phyloP scores from a whole-genome alignment of 257 asterid genomes.

The Phtheirospermum japonicum region DNA sequence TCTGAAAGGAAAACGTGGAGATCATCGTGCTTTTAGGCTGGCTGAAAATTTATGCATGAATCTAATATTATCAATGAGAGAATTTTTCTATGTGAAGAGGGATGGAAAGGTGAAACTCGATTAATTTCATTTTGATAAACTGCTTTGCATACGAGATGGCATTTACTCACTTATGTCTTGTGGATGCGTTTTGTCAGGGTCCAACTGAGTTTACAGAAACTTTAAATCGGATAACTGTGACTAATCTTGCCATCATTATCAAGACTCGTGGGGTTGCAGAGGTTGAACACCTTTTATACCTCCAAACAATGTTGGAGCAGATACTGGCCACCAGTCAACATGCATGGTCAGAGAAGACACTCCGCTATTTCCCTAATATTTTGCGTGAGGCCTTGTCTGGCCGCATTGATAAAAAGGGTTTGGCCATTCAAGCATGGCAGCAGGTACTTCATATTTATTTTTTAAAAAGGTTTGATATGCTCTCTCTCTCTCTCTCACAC shows the following conservation, averaged over 20 bases:
- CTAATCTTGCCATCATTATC: constrained; percentile 81
- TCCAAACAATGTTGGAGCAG: constrained; percentile 94
- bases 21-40: constrained; percentile 90
- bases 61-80: constrained; percentile 87
- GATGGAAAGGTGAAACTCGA: constrained; percentile 76
- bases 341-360: constrained; percentile 98
- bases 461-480: background rate
- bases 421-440: constrained; percentile 94
- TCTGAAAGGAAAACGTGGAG: constrained; percentile 92
- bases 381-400: constrained; percentile 84
- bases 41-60: constrained; percentile 95
- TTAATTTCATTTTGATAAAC: constrained; percentile 19
- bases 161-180: constrained; percentile 35
- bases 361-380: constrained; percentile 81
- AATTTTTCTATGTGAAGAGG: constrained; percentile 83
- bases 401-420: constrained; percentile 76
- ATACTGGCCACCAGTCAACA: constrained; percentile 91
- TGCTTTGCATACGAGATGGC: constrained; percentile 22
- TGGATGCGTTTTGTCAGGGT: constrained; percentile 56
- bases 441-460: constrained; percentile 47
- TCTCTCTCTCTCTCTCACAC: constrained; percentile 7
- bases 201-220: constrained; percentile 98
- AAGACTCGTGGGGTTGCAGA: constrained; percentile 97
- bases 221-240: constrained; percentile 74
- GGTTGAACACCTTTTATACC: constrained; percentile 82